phyloP scores from a whole-genome alignment of 768 basidiomycete species.

The Xerocomellus amylosporus region DNA sequence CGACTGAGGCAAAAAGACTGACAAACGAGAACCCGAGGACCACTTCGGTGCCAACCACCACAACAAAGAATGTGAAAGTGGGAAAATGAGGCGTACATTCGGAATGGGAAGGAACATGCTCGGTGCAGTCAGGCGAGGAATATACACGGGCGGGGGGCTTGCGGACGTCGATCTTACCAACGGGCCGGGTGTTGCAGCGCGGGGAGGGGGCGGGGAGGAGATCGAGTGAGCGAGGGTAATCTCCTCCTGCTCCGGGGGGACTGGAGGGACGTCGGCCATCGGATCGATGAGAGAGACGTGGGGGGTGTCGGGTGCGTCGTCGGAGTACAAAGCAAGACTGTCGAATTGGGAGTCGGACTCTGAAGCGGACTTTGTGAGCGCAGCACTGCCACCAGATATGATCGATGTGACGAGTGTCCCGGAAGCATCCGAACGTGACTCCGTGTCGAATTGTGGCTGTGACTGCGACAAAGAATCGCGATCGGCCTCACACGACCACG shows the following conservation, averaged over 20 bases:
- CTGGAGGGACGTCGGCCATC: constrained; percentile 10
- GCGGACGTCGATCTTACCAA: background rate
- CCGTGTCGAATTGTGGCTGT: constrained; percentile 4
- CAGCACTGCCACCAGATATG: background rate
- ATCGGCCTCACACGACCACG: background rate
- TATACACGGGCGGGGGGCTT: constrained; percentile 41
- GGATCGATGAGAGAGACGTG: background rate
- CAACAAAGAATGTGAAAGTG: constrained; percentile 48
- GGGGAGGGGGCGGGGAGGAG: constrained; percentile 26
- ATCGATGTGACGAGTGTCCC: constrained; percentile 17
- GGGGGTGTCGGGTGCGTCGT: background rate
- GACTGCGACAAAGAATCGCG: constrained; percentile 6
- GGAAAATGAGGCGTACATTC: constrained; percentile 62
- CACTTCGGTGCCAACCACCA: constrained; percentile 53
- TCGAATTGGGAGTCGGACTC: constrained; percentile 9
- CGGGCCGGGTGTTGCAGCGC: constrained; percentile 39
- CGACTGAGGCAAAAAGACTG: constrained; percentile 26
- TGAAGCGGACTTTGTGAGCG: constrained; percentile 8
- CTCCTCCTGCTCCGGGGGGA: constrained; percentile 28
- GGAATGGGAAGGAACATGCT: constrained; percentile 89
- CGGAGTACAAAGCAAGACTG: constrained; percentile 11
- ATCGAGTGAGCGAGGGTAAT: constrained; percentile 46
- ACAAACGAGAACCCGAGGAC: constrained; percentile 34
- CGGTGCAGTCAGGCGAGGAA: constrained; percentile 67
- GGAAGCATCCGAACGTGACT: constrained; percentile 15